Evolutionary conservation across 2,329 filamentous ascomycete species (phyloP).

Genomic region (Verticillium nubilum): DNA sequence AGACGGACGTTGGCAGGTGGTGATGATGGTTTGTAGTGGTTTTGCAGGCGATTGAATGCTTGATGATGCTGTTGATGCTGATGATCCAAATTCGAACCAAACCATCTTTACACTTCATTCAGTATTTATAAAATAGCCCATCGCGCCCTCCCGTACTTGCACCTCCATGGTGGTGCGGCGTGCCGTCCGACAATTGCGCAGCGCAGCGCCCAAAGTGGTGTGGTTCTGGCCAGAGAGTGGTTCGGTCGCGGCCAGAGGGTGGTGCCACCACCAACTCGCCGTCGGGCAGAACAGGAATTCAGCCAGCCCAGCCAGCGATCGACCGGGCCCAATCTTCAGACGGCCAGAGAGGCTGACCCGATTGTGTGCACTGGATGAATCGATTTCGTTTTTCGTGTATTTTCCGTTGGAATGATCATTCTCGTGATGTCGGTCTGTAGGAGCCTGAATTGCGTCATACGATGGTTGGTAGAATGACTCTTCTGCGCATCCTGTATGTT

Average conservation of each 20-base stretch:
- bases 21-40: neutral
- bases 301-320: neutral
- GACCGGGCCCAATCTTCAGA: neutral
- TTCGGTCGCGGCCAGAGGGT: neutral
- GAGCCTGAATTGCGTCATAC: neutral
- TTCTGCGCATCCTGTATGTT: too few relatives aligned
- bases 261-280: neutral
- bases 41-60: neutral
- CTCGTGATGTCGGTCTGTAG: neutral
- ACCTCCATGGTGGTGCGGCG: neutral
- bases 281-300: neutral
- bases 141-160: neutral
- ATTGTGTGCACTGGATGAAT: neutral
- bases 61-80: neutral
- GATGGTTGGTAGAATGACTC: neutral
- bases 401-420: neutral
- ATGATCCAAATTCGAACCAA: neutral
- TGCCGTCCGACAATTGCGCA: neutral
- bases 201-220: neutral
- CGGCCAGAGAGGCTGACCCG: neutral
- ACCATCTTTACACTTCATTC: neutral
- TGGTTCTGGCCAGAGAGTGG: neutral
- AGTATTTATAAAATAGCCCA: neutral
- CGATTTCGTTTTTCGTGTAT: neutral
- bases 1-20: neutral